These are phyloP conservation scores for Yamadazyma oceani DNA, from an alignment of 1,139 yeast genomes.

Conservation along the genomic window DNA sequence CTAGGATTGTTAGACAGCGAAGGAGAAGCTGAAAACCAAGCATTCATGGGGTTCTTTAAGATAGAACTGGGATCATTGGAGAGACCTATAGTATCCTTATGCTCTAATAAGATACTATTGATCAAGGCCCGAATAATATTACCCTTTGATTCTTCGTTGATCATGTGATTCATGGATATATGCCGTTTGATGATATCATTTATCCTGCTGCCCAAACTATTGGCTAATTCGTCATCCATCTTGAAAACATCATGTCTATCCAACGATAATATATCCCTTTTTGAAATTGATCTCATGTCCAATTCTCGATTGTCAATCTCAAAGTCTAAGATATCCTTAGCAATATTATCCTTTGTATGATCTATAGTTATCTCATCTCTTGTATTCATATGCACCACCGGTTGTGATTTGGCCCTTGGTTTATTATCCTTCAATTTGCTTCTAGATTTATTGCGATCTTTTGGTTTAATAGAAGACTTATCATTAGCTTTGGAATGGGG, in stretches of 20 bases:
- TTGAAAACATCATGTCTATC: conserved; percentile 8
- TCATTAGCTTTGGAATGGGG: too few relatives aligned
- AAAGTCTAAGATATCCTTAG: neutral
- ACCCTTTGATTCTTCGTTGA: conserved; percentile 13
- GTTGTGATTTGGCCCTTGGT: too few relatives aligned
- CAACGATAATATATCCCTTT: conserved; percentile 4
- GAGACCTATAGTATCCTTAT: conserved; percentile 9
- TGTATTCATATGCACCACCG: too few relatives aligned
- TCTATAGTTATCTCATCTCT: too few relatives aligned
- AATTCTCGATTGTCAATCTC: conserved; percentile 1
- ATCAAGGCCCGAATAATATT: conserved; percentile 10
- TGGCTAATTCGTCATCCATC: conserved; percentile 12
- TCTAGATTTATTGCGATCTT: too few relatives aligned
- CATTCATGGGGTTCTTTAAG: conserved; percentile 1
- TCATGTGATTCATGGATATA: conserved; percentile 8
- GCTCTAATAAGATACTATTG: conserved; percentile 11
- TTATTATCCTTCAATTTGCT: too few relatives aligned
- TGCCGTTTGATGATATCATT: conserved; percentile 12
- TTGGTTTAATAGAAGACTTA: too few relatives aligned
- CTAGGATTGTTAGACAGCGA: conserved; percentile 10
- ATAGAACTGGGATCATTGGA: conserved; percentile 3
- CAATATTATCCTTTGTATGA: too few relatives aligned
- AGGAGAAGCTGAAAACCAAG: conserved; percentile 14
- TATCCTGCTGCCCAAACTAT: conserved; percentile 9
- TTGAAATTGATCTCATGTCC: neutral